Evolutionary conservation across 371 early-diverging fungal genomes (phyloP).

Genomic region (Entomophthora muscae): DNA sequence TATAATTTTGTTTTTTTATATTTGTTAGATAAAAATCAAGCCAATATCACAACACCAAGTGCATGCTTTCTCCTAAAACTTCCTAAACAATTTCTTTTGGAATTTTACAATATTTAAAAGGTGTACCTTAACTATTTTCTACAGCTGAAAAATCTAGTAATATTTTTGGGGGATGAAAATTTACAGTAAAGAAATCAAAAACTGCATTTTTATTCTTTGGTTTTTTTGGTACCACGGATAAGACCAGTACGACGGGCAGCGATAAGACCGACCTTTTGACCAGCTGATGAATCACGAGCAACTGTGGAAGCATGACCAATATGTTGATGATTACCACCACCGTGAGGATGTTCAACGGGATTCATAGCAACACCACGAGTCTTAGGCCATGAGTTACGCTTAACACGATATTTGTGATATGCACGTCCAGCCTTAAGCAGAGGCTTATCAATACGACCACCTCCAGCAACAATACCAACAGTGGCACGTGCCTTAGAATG

Average conservation of each 20-base stretch:
- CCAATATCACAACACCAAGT: too few species aligned
- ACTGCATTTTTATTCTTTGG: constrained; percentile 40
- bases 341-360: constrained; percentile 77
- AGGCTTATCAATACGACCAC: constrained; percentile 99
- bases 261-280: constrained; percentile 99
- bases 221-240: constrained; percentile 92
- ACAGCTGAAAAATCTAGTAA: too few species aligned
- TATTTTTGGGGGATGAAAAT: too few species aligned
- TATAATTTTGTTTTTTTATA: too few species aligned
- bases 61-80: too few species aligned
- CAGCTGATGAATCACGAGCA: constrained; percentile 85
- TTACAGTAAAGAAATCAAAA: too few species aligned
- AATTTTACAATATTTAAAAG: too few species aligned
- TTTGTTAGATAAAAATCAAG: too few species aligned
- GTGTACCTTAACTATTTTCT: too few species aligned
- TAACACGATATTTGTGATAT: constrained; percentile 95
- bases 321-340: constrained; percentile 99
- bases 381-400: constrained; percentile 98
- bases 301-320: constrained; percentile 99
- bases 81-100: too few species aligned
- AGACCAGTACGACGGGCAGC: constrained; percentile 99
- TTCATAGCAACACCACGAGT: constrained; percentile 99
- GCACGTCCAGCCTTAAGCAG: constrained; percentile 99
- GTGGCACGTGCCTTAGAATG: constrained; percentile 85
- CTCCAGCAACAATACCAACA: constrained; percentile 98